Percentiles rank a stretch among this genome's conserved stretches.
These are phyloP conservation scores for Yarrowia bubula DNA, from an alignment of 805 yeast genomes.

Conservation along the genomic window DNA sequence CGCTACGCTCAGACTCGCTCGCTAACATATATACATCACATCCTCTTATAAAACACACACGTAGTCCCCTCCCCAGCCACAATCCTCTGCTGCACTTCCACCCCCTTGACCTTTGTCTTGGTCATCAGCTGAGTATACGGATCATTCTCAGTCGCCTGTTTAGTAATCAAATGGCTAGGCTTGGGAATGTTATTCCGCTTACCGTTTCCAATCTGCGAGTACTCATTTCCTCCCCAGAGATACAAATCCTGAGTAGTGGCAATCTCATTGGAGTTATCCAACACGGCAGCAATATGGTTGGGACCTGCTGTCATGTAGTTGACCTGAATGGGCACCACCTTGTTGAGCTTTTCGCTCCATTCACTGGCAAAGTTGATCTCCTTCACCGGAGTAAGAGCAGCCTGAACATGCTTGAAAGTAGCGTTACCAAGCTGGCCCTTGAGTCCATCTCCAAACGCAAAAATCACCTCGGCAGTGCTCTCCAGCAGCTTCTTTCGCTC, in stretches of 20 bases:
- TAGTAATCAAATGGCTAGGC: conserved; percentile 28
- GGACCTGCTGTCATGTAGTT: conserved; percentile 58
- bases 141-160: conserved; percentile 7
- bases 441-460: conserved; percentile 80
- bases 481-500: conserved; percentile 12
- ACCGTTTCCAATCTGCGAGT: conserved; percentile 84
- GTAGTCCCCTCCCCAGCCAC: conserved; percentile 62
- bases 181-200: conserved; percentile 52
- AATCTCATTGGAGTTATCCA: conserved; percentile 47
- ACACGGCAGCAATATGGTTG: conserved; percentile 61
- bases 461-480: conserved; percentile 32
- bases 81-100: conserved; percentile 51
- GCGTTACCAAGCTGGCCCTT: conserved; percentile 85
- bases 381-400: conserved; percentile 60
- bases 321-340: conserved; percentile 49
- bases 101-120: conserved; percentile 30
- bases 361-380: conserved; percentile 50
- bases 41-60: conserved; percentile 57
- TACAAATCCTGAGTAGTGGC: conserved; percentile 49
- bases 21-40: background rate
- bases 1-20: background rate
- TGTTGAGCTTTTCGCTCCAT: conserved; percentile 49
- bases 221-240: conserved; percentile 81
- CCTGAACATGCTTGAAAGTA: conserved; percentile 68
- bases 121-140: conserved; percentile 9